A percentile compares a stretch with the other conserved stretches of the same genome.
Conservation (phyloP, 495 filamentous ascomycete genomes). For the Tuber borchii region DNA sequence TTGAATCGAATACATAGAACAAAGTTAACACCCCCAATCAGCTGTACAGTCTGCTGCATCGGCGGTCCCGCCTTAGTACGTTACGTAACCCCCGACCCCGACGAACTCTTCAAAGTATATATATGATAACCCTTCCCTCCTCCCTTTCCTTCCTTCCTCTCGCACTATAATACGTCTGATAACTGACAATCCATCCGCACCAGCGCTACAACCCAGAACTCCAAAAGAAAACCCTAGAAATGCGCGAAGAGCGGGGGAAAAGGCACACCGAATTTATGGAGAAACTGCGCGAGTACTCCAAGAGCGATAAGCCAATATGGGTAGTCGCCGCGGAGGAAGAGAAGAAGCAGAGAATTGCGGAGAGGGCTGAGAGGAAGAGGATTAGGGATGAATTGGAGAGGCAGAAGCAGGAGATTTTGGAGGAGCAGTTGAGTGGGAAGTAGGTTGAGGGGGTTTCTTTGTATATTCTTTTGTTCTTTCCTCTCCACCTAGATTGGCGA, state of each 20-base stretch:
- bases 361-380: slow-evolving; percentile 50
- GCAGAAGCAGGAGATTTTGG: slow-evolving; percentile 55
- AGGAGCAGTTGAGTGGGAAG: slow-evolving; percentile 32
- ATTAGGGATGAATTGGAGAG: slow-evolving; percentile 55
- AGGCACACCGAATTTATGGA: slow-evolving; percentile 83
- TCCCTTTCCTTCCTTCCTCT: slow-evolving; percentile 1
- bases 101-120: slow-evolving; percentile 71
- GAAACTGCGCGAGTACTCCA: slow-evolving; percentile 79
- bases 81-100: slow-evolving; percentile 76
- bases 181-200: slow-evolving; percentile 7
- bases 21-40: slow-evolving; percentile 42
- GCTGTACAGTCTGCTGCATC: slow-evolving; percentile 60
- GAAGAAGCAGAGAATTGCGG: slow-evolving; percentile 51
- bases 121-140: slow-evolving; percentile 7
- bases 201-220: slow-evolving; percentile 89
- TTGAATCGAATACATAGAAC: not conserved
- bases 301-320: slow-evolving; percentile 86
- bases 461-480: not conserved
- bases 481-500: not conserved
- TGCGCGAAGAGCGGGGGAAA: slow-evolving; percentile 63
- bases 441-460: slow-evolving; percentile 10
- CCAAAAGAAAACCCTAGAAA: slow-evolving; percentile 70
- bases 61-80: slow-evolving; percentile 81
- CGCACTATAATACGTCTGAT: not conserved
- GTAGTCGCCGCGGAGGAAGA: slow-evolving; percentile 60